These are phyloP conservation scores for Grosmannia penicillata DNA, from an alignment of 2,329 filamentous ascomycete species.

Conservation along the genomic window DNA sequence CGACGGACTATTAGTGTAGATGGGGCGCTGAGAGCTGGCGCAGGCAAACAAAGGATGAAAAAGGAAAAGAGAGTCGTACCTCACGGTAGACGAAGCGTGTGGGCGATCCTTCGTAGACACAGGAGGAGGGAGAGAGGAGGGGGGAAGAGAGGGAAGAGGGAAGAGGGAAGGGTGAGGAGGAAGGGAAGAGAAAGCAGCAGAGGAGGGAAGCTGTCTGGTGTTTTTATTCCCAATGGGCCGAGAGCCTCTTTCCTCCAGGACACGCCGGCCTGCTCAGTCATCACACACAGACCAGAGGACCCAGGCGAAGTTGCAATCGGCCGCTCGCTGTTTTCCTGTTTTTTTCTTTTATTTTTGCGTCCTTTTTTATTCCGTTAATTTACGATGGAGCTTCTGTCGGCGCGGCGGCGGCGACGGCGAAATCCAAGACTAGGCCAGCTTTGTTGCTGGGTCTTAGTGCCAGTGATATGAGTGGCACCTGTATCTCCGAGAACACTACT, in stretches of 20 bases:
- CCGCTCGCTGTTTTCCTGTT: background rate
- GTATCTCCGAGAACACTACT: too few species aligned
- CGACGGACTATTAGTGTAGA: background rate
- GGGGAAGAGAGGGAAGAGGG: constrained; percentile 15
- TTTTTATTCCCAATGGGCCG: constrained; percentile 9
- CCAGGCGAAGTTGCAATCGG: constrained; percentile 3
- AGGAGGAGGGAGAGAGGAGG: constrained; percentile 18
- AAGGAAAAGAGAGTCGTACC: constrained; percentile 10
- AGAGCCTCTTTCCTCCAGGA: background rate
- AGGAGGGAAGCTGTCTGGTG: constrained; percentile 9
- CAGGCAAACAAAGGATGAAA: constrained; percentile 5
- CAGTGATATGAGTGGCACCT: background rate
- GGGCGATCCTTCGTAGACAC: constrained; percentile 34
- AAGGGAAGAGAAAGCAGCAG: constrained; percentile 7
- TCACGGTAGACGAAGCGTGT: constrained; percentile 25
- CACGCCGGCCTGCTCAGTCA: background rate
- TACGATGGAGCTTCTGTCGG: background rate
- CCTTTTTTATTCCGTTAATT: background rate
- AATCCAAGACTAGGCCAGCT: constrained; percentile 1
- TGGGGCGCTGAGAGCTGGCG: background rate
- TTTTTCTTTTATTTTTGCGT: background rate
- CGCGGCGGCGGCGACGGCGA: constrained; percentile 3
- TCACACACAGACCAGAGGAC: constrained; percentile 1
- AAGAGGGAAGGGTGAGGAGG: constrained; percentile 12
- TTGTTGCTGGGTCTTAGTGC: constrained; percentile 1